These are phyloP conservation scores for Hypoxylon sp. DNA, from an alignment of 2,329 filamentous ascomycete genomes.

Conservation along the genomic window DNA sequence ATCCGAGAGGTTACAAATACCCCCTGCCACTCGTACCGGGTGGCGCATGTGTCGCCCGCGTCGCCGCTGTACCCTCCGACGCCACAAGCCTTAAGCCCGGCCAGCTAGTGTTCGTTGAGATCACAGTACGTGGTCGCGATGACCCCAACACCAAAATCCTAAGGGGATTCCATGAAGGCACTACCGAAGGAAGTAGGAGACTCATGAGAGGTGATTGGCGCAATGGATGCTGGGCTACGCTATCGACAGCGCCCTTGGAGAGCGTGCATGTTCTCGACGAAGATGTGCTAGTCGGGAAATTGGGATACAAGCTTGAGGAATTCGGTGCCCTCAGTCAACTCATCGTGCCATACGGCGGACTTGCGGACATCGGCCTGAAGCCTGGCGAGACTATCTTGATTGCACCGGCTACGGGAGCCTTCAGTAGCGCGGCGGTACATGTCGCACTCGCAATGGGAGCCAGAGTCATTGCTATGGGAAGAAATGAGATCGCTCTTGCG, in stretches of 20 bases:
- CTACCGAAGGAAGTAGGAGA: conserved; percentile 17
- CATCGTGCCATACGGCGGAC: conserved; percentile 40
- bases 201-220: conserved; percentile 31
- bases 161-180: conserved; percentile 30
- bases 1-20: conserved; percentile 35
- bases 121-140: conserved; percentile 35
- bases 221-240: conserved; percentile 29
- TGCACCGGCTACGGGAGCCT: conserved; percentile 60
- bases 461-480: conserved; percentile 60
- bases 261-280: conserved; percentile 32
- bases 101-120: conserved; percentile 33
- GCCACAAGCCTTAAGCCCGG: conserved; percentile 29
- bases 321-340: conserved; percentile 30
- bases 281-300: conserved; percentile 16
- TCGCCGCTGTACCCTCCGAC: conserved; percentile 32
- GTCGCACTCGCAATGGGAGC: conserved; percentile 62
- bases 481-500: conserved; percentile 45
- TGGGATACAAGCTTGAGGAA: conserved; percentile 39
- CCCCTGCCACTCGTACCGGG: conserved; percentile 35
- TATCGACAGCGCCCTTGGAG: conserved; percentile 27
- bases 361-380: conserved; percentile 48
- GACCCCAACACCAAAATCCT: conserved; percentile 31
- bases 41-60: conserved; percentile 32
- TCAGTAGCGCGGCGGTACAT: conserved; percentile 57
- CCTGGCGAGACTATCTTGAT: conserved; percentile 61